Evolutionary conservation across 257 asterid genomes (phyloP).

Genomic region (Rauvolfia tetraphylla): DNA sequence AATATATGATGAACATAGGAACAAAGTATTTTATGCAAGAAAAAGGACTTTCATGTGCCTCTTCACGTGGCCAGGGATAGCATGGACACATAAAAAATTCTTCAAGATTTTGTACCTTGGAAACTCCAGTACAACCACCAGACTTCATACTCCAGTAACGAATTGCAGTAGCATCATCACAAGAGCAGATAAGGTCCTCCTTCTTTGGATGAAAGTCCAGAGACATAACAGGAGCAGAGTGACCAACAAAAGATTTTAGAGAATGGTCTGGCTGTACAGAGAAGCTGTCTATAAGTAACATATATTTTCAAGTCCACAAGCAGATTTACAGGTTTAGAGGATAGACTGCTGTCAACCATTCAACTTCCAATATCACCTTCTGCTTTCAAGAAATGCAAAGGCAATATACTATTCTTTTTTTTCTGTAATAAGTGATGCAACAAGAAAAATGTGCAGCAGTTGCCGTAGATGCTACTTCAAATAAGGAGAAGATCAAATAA

Average conservation of each 20-base stretch:
- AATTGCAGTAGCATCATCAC: constrained; percentile 27
- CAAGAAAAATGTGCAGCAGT: neutral
- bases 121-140: constrained; percentile 33
- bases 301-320: neutral
- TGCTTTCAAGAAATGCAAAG: neutral
- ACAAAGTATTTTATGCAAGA: neutral
- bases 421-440: neutral
- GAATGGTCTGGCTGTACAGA: constrained; percentile 27
- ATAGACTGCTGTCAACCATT: neutral
- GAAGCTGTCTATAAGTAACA: constrained; percentile 3
- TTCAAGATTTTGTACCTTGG: constrained; percentile 18
- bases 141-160: constrained; percentile 36
- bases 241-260: constrained; percentile 31
- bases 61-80: neutral
- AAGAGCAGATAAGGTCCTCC: constrained; percentile 32
- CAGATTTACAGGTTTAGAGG: neutral
- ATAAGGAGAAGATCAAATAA: neutral
- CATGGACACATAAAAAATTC: neutral
- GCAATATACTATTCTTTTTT: neutral
- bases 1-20: neutral
- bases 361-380: neutral
- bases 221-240: constrained; percentile 32
- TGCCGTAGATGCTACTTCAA: neutral
- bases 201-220: constrained; percentile 38
- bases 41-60: neutral